Evolutionary conservation across 768 basidiomycete genomes (phyloP).

Genomic region (Porphyrellus cyaneotinctus): DNA sequence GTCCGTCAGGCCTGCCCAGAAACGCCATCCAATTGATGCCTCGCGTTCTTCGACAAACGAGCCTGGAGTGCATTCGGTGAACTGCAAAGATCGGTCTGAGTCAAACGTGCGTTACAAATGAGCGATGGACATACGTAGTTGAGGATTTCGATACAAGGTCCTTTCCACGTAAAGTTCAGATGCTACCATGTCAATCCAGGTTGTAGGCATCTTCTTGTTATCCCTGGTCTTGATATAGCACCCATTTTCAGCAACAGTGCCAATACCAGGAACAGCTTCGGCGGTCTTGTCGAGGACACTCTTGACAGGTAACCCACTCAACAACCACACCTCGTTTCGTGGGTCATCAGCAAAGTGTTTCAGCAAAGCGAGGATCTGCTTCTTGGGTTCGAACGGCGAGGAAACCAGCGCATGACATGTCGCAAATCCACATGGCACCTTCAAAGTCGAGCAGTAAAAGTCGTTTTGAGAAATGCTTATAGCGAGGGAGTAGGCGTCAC

Average conservation of each 20-base stretch:
- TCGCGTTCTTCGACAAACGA: constrained; percentile 82
- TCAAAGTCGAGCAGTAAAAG: constrained; percentile 77
- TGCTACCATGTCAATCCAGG: constrained; percentile 80
- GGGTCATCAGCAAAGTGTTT: constrained; percentile 56
- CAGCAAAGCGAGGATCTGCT: constrained; percentile 45
- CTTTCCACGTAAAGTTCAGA: constrained; percentile 79
- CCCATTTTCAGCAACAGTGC: constrained; percentile 87
- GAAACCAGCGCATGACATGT: constrained; percentile 46
- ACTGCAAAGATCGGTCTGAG: constrained; percentile 41
- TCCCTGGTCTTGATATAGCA: constrained; percentile 69
- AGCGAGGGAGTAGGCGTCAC: constrained; percentile 65
- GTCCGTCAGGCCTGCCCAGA: constrained; percentile 56
- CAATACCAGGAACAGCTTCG: constrained; percentile 58
- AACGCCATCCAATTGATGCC: constrained; percentile 81
- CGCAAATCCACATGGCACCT: constrained; percentile 70
- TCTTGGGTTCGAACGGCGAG: constrained; percentile 38
- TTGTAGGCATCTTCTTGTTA: too few relatives aligned
- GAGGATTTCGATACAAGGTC: constrained; percentile 74
- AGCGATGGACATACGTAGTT: constrained; percentile 59
- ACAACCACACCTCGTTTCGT: constrained; percentile 75
- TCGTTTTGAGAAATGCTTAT: constrained; percentile 59
- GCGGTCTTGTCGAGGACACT: constrained; percentile 63
- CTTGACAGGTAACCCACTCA: constrained; percentile 69
- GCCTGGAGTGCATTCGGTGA: constrained; percentile 79
- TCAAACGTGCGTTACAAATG: neutral